Conservation (phyloP, 176 grass and related monocot genomes). For the Oryza nivara region DNA sequence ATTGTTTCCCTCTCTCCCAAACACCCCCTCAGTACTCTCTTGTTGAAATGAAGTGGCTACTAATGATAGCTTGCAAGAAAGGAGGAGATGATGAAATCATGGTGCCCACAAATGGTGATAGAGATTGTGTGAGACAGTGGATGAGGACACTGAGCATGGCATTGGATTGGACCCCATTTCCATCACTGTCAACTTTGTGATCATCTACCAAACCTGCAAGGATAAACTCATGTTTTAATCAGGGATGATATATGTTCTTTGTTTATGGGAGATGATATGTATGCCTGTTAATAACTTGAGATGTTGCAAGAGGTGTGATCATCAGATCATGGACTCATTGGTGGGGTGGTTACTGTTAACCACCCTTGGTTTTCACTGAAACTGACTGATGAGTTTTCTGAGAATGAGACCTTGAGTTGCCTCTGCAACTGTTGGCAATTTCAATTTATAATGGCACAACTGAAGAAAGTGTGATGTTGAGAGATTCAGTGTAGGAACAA, state of each 20-base stretch:
- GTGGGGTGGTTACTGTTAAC: not conserved
- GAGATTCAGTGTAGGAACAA: not conserved
- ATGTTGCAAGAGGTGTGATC: constrained; percentile 4
- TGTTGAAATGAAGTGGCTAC: not conserved
- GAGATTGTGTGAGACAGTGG: not conserved
- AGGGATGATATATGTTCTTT: not conserved
- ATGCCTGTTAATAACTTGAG: not conserved
- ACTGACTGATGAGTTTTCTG: not conserved
- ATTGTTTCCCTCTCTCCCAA: too few species aligned
- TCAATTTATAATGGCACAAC: not conserved
- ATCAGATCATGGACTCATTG: not conserved
- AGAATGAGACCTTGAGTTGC: not conserved
- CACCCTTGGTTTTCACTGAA: not conserved
- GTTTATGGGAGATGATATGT: not conserved
- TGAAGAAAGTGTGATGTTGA: not conserved
- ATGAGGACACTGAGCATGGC: not conserved
- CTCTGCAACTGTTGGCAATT: not conserved
- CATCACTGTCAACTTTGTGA: constrained; percentile 6
- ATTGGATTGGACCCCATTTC: constrained; percentile 9
- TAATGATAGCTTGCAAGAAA: constrained; percentile 11
- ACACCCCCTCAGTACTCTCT: not conserved
- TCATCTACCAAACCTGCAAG: constrained; percentile 24
- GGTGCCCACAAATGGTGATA: constrained; percentile 20
- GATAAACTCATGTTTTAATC: not conserved
- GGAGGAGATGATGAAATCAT: not conserved